phyloP scores from a whole-genome alignment of 2,329 filamentous ascomycete species.

The Cryphonectria parasitica region DNA sequence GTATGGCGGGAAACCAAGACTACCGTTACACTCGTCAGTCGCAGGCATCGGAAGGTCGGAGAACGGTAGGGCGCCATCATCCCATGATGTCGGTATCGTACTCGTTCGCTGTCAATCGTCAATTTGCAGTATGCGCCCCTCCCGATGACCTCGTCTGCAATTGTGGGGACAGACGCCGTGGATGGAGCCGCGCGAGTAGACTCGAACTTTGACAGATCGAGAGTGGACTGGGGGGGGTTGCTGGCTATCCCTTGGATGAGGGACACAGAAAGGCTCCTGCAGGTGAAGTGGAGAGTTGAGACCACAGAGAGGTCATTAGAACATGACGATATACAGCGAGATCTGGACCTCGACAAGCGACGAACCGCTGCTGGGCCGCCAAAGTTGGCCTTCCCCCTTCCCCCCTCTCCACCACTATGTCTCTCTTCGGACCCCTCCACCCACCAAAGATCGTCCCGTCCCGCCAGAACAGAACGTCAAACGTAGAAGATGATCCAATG shows the following conservation, averaged over 20 bases:
- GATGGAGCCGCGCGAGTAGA: constrained; percentile 14
- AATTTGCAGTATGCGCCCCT: neutral
- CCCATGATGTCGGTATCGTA: neutral
- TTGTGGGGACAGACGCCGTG: neutral
- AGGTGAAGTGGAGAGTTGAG: neutral
- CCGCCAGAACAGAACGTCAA: neutral
- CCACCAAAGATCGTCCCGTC: neutral
- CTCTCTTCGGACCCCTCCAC: neutral
- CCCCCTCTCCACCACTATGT: neutral
- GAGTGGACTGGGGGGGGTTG: neutral
- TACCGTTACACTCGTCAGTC: neutral
- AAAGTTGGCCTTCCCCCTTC: neutral
- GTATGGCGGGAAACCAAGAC: neutral
- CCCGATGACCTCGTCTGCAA: neutral
- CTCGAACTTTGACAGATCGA: neutral
- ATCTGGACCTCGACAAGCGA: neutral
- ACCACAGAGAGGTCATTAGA: neutral
- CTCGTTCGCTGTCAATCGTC: neutral
- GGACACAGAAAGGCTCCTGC: constrained; percentile 4
- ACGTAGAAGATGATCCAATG: constrained; percentile 1
- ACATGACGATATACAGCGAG: neutral
- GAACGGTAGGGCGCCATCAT: neutral
- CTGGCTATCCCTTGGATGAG: neutral
- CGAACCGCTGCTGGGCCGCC: neutral
- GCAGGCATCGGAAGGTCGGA: neutral